phyloP scores from a whole-genome alignment of 805 yeast species.

The Alloascoidea africana region DNA sequence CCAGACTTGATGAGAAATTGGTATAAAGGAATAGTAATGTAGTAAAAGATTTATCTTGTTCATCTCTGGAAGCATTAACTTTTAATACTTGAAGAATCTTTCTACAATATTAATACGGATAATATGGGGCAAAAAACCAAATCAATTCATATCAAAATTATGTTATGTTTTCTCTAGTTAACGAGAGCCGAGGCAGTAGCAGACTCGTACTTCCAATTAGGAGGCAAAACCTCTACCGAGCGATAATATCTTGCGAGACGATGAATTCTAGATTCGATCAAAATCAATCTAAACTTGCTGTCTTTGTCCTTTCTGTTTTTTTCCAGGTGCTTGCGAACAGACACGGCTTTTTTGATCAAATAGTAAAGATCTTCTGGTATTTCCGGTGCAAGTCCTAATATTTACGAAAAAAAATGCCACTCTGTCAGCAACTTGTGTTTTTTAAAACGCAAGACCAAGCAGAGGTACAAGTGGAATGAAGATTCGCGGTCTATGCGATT shows the following conservation, averaged over 20 bases:
- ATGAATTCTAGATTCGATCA: slow-evolving; percentile 99
- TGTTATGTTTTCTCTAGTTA: no score
- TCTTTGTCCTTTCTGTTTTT: slow-evolving; percentile 99
- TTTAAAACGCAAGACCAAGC: background rate
- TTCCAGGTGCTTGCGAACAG: slow-evolving; percentile 99
- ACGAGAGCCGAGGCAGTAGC: slow-evolving; percentile 99
- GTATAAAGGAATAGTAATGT: no score
- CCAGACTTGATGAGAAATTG: slow-evolving; percentile 77
- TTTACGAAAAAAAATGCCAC: background rate
- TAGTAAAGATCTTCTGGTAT: slow-evolving; percentile 99
- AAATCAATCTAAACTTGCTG: slow-evolving; percentile 99
- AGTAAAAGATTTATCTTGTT: no score
- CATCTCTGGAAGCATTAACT: no score
- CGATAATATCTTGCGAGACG: slow-evolving; percentile 99
- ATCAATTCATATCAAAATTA: slow-evolving; percentile 15
- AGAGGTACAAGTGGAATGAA: background rate
- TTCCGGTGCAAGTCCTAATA: slow-evolving; percentile 87
- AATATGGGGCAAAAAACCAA: background rate
- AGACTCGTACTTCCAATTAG: slow-evolving; percentile 99
- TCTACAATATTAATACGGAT: background rate
- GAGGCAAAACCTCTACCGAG: slow-evolving; percentile 97
- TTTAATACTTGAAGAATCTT: no score
- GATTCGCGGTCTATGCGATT: no score
- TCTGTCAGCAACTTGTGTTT: background rate
- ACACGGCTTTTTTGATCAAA: slow-evolving; percentile 98